A percentile compares a stretch with the other conserved stretches of the same genome.
These are phyloP conservation scores for Globisporangium solare DNA, from an alignment of 352 stramenopile genomes.

Conservation along the genomic window DNA sequence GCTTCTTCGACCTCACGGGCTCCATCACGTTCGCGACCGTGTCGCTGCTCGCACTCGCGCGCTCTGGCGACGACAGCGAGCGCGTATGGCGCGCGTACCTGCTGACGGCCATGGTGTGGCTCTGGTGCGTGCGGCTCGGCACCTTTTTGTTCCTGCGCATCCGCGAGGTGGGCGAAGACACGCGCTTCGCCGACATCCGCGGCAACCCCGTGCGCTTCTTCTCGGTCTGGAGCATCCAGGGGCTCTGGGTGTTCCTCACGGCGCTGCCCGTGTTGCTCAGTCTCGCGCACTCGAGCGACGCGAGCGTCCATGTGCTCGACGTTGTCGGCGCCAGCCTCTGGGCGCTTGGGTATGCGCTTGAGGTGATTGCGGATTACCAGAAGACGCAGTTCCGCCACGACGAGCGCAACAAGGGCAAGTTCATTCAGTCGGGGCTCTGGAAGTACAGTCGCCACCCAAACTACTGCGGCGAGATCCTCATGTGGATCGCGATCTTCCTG, in stretches of 20 bases:
- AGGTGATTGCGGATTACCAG: conserved; percentile 53
- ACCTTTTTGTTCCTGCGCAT: conserved; percentile 81
- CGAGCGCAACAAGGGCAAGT: conserved; percentile 47
- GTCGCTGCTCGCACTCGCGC: conserved; percentile 37
- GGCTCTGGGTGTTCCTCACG: conserved; percentile 80
- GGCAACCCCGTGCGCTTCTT: conserved; percentile 66
- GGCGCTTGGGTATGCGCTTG: conserved; percentile 40
- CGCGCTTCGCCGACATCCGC: conserved; percentile 66
- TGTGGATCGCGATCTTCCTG: conserved; percentile 78
- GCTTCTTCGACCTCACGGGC: conserved; percentile 81
- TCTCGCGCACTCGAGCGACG: conserved; percentile 25
- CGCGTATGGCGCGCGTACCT: conserved; percentile 47
- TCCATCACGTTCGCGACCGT: conserved; percentile 67
- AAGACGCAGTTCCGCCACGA: conserved; percentile 51
- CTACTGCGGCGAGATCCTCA: conserved; percentile 90
- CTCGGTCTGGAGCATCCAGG: conserved; percentile 75
- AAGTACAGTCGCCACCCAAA: conserved; percentile 90
- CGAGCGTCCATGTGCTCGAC: conserved; percentile 30
- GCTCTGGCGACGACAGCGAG: conserved; percentile 1
- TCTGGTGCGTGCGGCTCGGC: conserved; percentile 77
- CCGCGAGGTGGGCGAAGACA: conserved; percentile 56
- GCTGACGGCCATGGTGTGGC: conserved; percentile 61
- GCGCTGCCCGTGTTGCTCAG: conserved; percentile 60
- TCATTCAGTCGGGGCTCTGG: conserved; percentile 78
- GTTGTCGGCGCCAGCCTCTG: conserved; percentile 37